These are phyloP conservation scores for Termitomyces sp. DNA, from an alignment of 768 basidiomycete genomes.

Conservation along the genomic window DNA sequence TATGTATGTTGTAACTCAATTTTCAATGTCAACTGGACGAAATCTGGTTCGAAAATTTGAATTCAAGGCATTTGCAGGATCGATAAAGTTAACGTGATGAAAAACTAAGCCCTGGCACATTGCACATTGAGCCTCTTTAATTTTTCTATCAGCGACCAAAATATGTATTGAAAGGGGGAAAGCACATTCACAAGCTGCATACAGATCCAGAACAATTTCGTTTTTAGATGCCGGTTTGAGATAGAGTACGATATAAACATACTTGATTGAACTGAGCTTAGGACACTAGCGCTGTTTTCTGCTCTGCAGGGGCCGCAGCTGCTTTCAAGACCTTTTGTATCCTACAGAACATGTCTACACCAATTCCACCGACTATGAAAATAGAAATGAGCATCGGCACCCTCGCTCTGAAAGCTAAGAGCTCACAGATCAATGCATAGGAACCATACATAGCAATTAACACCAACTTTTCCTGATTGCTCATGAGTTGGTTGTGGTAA, in stretches of 20 bases:
- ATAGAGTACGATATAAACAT: neutral
- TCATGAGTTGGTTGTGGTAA: slow-evolving; percentile 21
- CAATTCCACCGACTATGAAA: slow-evolving; percentile 16
- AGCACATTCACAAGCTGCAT: neutral
- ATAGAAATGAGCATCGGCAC: neutral
- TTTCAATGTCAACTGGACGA: neutral
- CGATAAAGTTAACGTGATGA: neutral
- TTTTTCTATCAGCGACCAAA: neutral
- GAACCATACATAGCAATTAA: slow-evolving; percentile 18
- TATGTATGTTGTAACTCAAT: too few relatives aligned
- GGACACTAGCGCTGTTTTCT: slow-evolving; percentile 5
- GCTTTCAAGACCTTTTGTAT: slow-evolving; percentile 16
- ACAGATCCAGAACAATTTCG: neutral
- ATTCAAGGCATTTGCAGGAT: neutral
- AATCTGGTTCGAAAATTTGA: too few relatives aligned
- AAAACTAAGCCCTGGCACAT: neutral
- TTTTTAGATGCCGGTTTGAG: neutral
- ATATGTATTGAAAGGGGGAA: neutral
- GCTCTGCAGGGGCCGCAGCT: slow-evolving; percentile 2
- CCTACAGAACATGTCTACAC: slow-evolving; percentile 20
- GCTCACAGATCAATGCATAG: slow-evolving; percentile 18
- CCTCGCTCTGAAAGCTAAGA: neutral
- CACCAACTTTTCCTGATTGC: slow-evolving; percentile 13
- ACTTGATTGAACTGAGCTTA: neutral
- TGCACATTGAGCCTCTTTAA: too few relatives aligned